These are phyloP conservation scores for Mycena haematopus DNA, from an alignment of 768 basidiomycete species.

Conservation along the genomic window DNA sequence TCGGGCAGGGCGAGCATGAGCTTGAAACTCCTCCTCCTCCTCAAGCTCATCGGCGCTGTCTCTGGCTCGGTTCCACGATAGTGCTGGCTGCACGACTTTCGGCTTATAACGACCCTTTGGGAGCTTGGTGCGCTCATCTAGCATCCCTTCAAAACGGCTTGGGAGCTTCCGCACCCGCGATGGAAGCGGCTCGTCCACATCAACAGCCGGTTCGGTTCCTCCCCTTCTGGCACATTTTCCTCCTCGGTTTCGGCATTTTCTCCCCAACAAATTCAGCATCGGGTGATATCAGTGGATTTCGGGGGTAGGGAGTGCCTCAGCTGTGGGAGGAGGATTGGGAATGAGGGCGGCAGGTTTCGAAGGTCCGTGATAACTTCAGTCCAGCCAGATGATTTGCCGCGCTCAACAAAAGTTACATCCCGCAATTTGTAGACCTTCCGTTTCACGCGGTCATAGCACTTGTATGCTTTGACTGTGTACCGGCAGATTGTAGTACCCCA, in stretches of 20 bases:
- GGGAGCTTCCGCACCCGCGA: background rate
- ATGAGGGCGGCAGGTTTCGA: slow-evolving; percentile 4
- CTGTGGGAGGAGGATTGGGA: background rate
- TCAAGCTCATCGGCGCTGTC: background rate
- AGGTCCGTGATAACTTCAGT: slow-evolving; percentile 17
- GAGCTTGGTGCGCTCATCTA: background rate
- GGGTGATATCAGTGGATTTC: too few relatives aligned
- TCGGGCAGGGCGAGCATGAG: background rate
- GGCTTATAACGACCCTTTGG: slow-evolving; percentile 9
- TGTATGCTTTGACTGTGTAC: slow-evolving; percentile 9
- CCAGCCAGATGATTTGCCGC: slow-evolving; percentile 4
- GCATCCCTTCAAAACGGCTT: background rate
- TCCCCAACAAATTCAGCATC: too few relatives aligned
- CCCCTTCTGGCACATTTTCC: too few relatives aligned
- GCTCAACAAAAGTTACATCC: slow-evolving; percentile 7
- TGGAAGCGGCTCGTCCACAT: too few relatives aligned
- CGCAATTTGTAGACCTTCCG: slow-evolving; percentile 2
- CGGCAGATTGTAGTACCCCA: background rate
- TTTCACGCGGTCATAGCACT: background rate
- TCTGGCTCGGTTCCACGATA: background rate
- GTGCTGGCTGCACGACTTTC: background rate
- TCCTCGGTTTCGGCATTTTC: too few relatives aligned
- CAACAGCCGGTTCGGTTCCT: too few relatives aligned
- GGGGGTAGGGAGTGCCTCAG: slow-evolving; percentile 5
- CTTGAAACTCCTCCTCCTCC: slow-evolving; percentile 18